Evolutionary conservation across 257 asterid species (phyloP).

Genomic region (Jacaranda copaia): DNA sequence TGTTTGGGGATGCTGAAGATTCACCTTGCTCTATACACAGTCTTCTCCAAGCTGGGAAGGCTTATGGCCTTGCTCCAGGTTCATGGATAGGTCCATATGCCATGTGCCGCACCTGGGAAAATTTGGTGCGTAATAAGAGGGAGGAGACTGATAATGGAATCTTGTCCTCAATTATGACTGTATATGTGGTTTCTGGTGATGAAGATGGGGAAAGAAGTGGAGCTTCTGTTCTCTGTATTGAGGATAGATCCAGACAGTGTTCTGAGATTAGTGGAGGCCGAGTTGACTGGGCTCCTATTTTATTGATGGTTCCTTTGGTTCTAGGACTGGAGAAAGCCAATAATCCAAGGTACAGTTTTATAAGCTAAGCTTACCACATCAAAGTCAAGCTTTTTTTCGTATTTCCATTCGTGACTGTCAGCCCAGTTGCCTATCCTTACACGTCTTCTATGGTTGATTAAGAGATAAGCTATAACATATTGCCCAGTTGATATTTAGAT

Average conservation of each 20-base stretch:
- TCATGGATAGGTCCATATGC: slow-evolving; percentile 99
- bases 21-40: slow-evolving; percentile 92
- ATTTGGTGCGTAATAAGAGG: slow-evolving; percentile 52
- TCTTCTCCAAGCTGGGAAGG: slow-evolving; percentile 91
- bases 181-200: slow-evolving; percentile 95
- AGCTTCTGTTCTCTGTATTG: slow-evolving; percentile 87
- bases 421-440: neutral
- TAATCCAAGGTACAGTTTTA: slow-evolving; percentile 75
- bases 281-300: slow-evolving; percentile 72
- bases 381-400: neutral
- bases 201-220: slow-evolving; percentile 99
- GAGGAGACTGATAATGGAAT: slow-evolving; percentile 37
- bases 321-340: slow-evolving; percentile 92
- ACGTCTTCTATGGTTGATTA: slow-evolving; percentile 7
- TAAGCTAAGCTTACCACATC: slow-evolving; percentile 14
- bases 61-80: slow-evolving; percentile 91
- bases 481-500: slow-evolving; percentile 1
- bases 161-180: slow-evolving; percentile 56
- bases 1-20: slow-evolving; percentile 84
- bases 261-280: slow-evolving; percentile 54
- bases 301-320: slow-evolving; percentile 94
- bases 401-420: neutral
- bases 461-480: slow-evolving; percentile 1
- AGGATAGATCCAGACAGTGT: slow-evolving; percentile 67
- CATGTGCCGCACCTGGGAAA: slow-evolving; percentile 97